Evolutionary conservation across 345 rosid genomes (phyloP).

Genomic region (Theobroma cacao): DNA sequence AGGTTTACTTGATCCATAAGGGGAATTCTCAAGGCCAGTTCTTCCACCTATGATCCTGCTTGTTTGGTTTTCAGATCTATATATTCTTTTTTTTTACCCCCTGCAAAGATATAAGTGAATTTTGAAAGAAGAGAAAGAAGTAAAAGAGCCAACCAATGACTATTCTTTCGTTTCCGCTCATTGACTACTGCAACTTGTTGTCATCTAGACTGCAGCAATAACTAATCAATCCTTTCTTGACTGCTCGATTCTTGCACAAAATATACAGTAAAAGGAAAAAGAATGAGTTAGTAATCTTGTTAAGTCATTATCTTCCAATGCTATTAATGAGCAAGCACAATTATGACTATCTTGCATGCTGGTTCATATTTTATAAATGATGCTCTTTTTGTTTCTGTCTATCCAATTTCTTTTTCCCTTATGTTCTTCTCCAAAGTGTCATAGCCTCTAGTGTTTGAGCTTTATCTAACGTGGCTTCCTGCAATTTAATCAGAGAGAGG

Average conservation of each 20-base stretch:
- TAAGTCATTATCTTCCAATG: background rate
- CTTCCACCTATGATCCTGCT: background rate
- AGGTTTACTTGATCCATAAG: conserved; percentile 20
- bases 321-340: background rate
- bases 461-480: background rate
- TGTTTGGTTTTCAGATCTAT: background rate
- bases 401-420: background rate
- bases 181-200: conserved; percentile 24
- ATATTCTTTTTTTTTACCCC: conserved; percentile 10
- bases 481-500: conserved; percentile 50
- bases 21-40: background rate
- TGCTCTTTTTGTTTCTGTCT: background rate
- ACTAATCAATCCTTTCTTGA: conserved; percentile 18
- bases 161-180: conserved; percentile 6
- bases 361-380: background rate
- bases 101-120: conserved; percentile 1
- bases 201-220: conserved; percentile 24
- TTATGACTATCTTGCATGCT: background rate
- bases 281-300: background rate
- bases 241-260: conserved; percentile 26
- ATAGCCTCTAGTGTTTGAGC: background rate
- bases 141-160: conserved; percentile 17
- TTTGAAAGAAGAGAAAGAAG: conserved; percentile 15
- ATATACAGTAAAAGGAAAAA: background rate
- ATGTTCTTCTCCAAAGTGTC: background rate